A percentile compares a stretch with the other conserved stretches of the same genome.
These are phyloP conservation scores for Calonectria ilicicola DNA, from an alignment of 2,329 filamentous ascomycete species.

Conservation along the genomic window DNA sequence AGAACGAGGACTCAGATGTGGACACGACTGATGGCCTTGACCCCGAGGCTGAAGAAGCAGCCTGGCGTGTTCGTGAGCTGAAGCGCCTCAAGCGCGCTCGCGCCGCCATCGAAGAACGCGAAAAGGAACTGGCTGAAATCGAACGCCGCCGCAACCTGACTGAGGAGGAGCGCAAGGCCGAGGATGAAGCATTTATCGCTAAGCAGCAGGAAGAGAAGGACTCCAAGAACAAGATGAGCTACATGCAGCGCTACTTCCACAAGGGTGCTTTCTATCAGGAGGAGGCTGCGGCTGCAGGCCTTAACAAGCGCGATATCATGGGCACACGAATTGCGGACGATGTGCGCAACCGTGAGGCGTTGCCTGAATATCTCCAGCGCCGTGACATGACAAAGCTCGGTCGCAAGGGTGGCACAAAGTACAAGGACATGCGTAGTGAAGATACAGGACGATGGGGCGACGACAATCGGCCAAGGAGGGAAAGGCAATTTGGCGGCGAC, in stretches of 20 bases:
- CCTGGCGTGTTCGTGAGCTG: constrained; percentile 94
- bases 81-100: constrained; percentile 89
- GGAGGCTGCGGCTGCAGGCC: constrained; percentile 78
- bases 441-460: constrained; percentile 91
- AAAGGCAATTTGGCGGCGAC: constrained; percentile 59
- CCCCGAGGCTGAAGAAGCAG: constrained; percentile 87
- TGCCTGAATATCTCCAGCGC: constrained; percentile 93
- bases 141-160: constrained; percentile 90
- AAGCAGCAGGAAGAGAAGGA: constrained; percentile 85
- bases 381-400: constrained; percentile 94
- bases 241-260: constrained; percentile 97
- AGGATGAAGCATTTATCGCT: constrained; percentile 84
- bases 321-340: constrained; percentile 87
- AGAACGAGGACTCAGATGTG: constrained; percentile 77
- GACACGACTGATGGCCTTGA: constrained; percentile 92
- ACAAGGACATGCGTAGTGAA: constrained; percentile 87
- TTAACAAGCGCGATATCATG: constrained; percentile 87
- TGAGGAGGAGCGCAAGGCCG: constrained; percentile 84
- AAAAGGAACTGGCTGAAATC: constrained; percentile 88
- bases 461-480: constrained; percentile 60
- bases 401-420: constrained; percentile 90
- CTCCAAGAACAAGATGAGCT: constrained; percentile 82
- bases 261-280: constrained; percentile 96
- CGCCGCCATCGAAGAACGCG: constrained; percentile 83
- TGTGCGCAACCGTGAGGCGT: constrained; percentile 80